Conservation (phyloP, 2,329 filamentous ascomycete species). For the Mycosphaerella sp. region DNA sequence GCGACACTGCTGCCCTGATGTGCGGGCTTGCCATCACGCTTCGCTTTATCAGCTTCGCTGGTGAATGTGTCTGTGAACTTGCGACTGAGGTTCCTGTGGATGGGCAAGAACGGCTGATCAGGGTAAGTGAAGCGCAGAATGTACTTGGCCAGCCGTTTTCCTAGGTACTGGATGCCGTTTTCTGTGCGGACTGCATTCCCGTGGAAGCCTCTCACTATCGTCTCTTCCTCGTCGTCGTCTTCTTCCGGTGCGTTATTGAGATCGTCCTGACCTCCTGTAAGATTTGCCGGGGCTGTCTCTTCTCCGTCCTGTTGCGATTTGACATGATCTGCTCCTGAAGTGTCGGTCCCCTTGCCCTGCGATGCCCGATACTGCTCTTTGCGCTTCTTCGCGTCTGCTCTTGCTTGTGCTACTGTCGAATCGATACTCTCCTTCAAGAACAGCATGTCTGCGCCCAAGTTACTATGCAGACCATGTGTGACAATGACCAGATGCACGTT, state of each 20-base stretch:
- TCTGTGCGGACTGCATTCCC: constrained; percentile 90
- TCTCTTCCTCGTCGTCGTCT: constrained; percentile 64
- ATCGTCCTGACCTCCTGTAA: constrained; percentile 47
- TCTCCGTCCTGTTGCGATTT: constrained; percentile 14
- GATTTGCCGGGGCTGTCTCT: constrained; percentile 37
- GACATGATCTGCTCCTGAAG: constrained; percentile 8
- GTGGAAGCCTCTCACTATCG: constrained; percentile 82
- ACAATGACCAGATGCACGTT: constrained; percentile 86
- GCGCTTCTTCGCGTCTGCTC: constrained; percentile 59
- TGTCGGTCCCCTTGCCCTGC: constrained; percentile 12
- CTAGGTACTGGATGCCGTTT: constrained; percentile 91
- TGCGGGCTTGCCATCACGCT: constrained; percentile 40
- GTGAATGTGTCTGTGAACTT: constrained; percentile 46
- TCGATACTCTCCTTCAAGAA: constrained; percentile 98
- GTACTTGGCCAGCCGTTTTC: constrained; percentile 88
- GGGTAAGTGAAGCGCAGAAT: constrained; percentile 86
- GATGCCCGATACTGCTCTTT: constrained; percentile 35
- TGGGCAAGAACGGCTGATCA: constrained; percentile 78
- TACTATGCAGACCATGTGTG: constrained; percentile 93
- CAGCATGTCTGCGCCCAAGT: constrained; percentile 91
- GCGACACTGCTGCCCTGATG: constrained; percentile 60
- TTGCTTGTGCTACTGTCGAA: constrained; percentile 66
- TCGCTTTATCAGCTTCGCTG: constrained; percentile 39
- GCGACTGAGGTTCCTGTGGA: constrained; percentile 48
- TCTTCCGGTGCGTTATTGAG: constrained; percentile 37